Evolutionary conservation across 371 early-diverging fungal genomes (phyloP), one percentile per base, ranked within the genome.

Genomic region (Mucor racemosus): DNA sequence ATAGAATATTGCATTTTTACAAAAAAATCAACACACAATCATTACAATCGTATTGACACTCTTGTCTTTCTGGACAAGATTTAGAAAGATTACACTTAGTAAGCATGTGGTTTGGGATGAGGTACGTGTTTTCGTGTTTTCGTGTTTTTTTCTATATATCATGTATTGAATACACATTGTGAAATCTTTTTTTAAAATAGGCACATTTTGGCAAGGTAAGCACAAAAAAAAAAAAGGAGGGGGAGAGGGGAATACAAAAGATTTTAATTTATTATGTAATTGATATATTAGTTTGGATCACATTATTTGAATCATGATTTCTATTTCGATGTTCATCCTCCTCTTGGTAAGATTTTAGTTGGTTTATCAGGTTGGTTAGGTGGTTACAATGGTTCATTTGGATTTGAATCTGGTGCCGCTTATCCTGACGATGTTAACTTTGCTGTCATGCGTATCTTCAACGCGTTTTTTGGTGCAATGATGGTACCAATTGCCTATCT

Each of bases 261-360:
- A 42, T 42, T 15, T 42, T 50, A 26, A 34, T 34, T 13, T 54
- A 42, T 50, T 44, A 53, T 55, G 36, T 38, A 39, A 33, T 48
- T 4, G 3, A 26, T 26, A 38, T 38, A 5, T 38, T 76, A 95
- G 89, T 99, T 99, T 80, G 99, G 95, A 17, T 93, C 95, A 17
- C 86, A 96, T 76, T 99, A 99, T 78, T 78, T 99, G 62, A 94
- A 96, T 65, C 88, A 90, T 56, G 91, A 92, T 48, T 99, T 99
- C 75, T 94, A 99, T 77, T 98, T 98, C 78, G 99, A 99, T 80
- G 99, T 99, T 1, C 99, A 99, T 84, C 99, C 99, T 48, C 99
- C 99, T 1, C 87, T 99, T 46, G 99, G 99, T 56, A 99, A 99
- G 81, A 95, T 99, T 86, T 83, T 99, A 33, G 92, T 97, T 14